A percentile compares a stretch with the other conserved stretches of the same genome.
phyloP scores from a whole-genome alignment of 768 basidiomycete species.

The Lactarius akahatsu region DNA sequence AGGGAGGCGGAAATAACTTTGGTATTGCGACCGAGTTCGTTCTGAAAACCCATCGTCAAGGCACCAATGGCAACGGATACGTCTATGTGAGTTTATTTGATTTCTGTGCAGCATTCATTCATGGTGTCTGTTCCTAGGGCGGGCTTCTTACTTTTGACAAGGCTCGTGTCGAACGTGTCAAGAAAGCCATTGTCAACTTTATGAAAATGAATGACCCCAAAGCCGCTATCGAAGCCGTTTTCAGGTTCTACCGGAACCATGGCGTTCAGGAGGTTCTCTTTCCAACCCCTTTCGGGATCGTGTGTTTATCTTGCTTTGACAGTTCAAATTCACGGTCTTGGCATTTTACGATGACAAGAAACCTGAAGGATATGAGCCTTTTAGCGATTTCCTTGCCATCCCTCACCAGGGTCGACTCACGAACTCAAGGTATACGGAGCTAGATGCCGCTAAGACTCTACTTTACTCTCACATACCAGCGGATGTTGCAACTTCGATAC shows the following conservation, averaged over 20 bases:
- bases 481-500: no score
- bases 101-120: not conserved
- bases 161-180: not conserved
- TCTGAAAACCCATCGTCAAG: not conserved
- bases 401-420: no score
- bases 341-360: no score
- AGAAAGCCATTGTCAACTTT: not conserved
- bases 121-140: not conserved
- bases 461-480: no score
- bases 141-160: not conserved
- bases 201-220: not conserved
- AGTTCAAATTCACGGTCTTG: not conserved
- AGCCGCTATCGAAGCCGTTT: not conserved
- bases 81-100: not conserved
- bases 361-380: no score
- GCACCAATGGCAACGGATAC: not conserved
- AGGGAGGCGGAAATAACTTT: not conserved
- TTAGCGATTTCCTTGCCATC: no score
- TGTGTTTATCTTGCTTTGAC: not conserved
- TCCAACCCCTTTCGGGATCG: not conserved
- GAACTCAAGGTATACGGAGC: no score
- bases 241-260: not conserved
- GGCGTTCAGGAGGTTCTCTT: not conserved
- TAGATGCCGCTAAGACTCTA: no score
- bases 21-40: not conserved